Evolutionary conservation across 192 early-diverging fungal species (phyloP).

Genomic region (Coemansia sp.): DNA sequence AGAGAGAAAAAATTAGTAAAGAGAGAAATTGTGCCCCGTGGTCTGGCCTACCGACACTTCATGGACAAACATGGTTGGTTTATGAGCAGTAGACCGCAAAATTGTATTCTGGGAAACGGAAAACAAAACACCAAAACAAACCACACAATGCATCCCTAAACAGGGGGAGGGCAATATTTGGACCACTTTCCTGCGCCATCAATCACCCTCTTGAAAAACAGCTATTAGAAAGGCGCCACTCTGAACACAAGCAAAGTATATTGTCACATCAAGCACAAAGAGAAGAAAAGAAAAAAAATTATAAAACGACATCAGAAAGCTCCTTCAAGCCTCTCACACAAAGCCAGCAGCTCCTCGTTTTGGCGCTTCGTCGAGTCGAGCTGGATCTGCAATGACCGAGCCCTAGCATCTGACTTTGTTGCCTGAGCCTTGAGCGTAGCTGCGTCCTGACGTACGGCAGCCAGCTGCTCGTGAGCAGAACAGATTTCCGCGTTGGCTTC

Average conservation of each 20-base stretch:
- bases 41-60: not conserved
- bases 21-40: not conserved
- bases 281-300: not conserved
- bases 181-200: not conserved
- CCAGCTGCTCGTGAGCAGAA: conserved; percentile 23
- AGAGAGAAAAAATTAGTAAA: not conserved
- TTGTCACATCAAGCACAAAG: not conserved
- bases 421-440: conserved; percentile 17
- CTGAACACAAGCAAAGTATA: not conserved
- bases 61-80: not conserved
- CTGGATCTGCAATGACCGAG: conserved; percentile 40
- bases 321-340: conserved; percentile 21
- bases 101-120: not conserved
- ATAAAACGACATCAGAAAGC: not conserved
- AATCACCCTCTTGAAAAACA: not conserved
- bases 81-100: not conserved
- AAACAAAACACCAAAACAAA: conserved; percentile 2
- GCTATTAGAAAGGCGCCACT: no score
- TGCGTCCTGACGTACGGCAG: conserved; percentile 19
- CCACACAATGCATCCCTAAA: not conserved
- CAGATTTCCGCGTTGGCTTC: conserved; percentile 35
- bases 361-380: conserved; percentile 45
- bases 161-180: not conserved
- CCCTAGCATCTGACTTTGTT: conserved; percentile 27
- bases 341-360: conserved; percentile 45